Evolutionary conservation across 2,329 filamentous ascomycete genomes (phyloP).

Genomic region (Fusarium virguliforme): DNA sequence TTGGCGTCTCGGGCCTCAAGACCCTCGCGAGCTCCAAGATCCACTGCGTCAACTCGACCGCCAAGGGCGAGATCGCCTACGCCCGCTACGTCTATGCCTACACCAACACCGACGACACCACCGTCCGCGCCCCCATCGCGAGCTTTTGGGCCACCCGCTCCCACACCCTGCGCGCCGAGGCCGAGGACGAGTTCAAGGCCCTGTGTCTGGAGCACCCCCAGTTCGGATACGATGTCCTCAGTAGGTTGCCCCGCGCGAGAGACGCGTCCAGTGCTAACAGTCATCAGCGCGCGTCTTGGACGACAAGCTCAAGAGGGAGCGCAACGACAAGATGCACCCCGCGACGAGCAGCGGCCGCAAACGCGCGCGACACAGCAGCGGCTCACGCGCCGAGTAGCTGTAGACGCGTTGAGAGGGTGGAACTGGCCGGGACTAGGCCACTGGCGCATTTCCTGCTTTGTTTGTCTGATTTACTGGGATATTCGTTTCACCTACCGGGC

Average conservation of each 20-base stretch:
- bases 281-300: constrained; percentile 73
- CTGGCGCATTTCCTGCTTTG: neutral
- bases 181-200: constrained; percentile 85
- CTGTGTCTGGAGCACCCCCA: constrained; percentile 92
- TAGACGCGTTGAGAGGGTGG: neutral
- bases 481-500: constrained; percentile 10
- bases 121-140: constrained; percentile 47
- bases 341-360: constrained; percentile 68
- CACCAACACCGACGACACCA: constrained; percentile 40
- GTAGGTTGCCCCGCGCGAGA: constrained; percentile 61
- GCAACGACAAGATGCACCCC: constrained; percentile 73
- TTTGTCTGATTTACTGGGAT: constrained; percentile 32
- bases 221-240: constrained; percentile 94
- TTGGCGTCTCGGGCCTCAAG: constrained; percentile 78
- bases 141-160: constrained; percentile 52
- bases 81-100: constrained; percentile 72
- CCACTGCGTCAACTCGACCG: constrained; percentile 89
- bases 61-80: constrained; percentile 91
- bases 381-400: constrained; percentile 42
- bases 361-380: constrained; percentile 69
- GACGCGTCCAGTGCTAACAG: constrained; percentile 22
- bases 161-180: constrained; percentile 87
- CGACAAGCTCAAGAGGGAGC: constrained; percentile 77
- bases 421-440: neutral
- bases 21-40: constrained; percentile 89